Evolutionary conservation across 1,139 yeast genomes (phyloP).

Genomic region (Candida sanyaensis): DNA sequence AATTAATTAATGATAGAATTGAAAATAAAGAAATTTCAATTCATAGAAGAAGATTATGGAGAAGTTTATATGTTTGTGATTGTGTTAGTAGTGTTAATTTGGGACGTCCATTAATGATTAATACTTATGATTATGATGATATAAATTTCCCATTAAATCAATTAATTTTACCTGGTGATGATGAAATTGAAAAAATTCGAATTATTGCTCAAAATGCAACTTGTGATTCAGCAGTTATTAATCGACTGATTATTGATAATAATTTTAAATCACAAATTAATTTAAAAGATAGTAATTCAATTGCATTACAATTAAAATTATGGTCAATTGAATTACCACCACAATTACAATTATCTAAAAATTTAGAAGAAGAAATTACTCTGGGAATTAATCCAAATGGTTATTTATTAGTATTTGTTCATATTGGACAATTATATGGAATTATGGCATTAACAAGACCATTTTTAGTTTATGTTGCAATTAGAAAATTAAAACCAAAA

Average conservation of each 20-base stretch:
- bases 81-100: constrained; percentile 36
- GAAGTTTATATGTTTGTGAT: constrained; percentile 43
- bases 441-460: constrained; percentile 47
- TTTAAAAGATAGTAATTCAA: constrained; percentile 31
- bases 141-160: constrained; percentile 5
- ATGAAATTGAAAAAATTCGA: constrained; percentile 11
- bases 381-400: constrained; percentile 18
- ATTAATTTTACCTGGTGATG: constrained; percentile 2
- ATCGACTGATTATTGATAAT: constrained; percentile 33
- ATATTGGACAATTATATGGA: constrained; percentile 41
- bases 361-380: constrained; percentile 12
- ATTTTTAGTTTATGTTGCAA: constrained; percentile 33
- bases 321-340: constrained; percentile 36
- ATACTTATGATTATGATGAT: constrained; percentile 45
- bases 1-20: constrained; percentile 46
- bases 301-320: constrained; percentile 38
- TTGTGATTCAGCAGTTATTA: constrained; percentile 19
- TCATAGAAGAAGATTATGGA: constrained; percentile 37
- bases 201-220: constrained; percentile 14
- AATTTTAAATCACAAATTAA: constrained; percentile 34
- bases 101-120: constrained; percentile 43
- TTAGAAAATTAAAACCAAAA: constrained; percentile 13
- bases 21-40: constrained; percentile 28
- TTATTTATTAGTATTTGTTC: constrained; percentile 30
- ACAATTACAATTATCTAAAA: constrained; percentile 19